phyloP scores from a whole-genome alignment of 306 rosid genomes.

The Glycyrrhiza uralensis region DNA sequence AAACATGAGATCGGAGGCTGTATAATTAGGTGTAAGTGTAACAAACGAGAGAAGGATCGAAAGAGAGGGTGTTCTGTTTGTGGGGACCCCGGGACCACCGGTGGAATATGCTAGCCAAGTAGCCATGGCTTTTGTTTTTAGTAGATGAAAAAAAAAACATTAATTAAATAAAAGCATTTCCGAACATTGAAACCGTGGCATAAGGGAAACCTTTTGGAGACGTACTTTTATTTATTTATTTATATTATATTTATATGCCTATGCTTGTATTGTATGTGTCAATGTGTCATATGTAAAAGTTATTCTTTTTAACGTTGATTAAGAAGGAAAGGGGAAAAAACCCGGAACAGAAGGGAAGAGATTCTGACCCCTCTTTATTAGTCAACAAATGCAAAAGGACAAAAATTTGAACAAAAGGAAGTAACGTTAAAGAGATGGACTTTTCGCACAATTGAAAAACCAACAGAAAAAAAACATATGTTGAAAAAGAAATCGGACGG shows the following conservation, averaged over 20 bases:
- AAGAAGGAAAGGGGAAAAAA: background rate
- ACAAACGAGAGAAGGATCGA: background rate
- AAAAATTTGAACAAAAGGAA: conserved; percentile 30
- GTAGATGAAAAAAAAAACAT: background rate
- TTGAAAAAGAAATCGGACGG: background rate
- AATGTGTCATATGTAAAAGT: background rate
- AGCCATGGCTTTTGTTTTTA: background rate
- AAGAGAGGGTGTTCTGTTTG: background rate
- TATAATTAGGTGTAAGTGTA: no score
- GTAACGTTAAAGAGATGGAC: conserved; percentile 35
- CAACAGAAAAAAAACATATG: background rate
- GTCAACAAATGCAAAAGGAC: conserved; percentile 53
- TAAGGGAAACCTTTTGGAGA: conserved; percentile 9
- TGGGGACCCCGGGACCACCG: background rate
- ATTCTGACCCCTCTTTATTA: conserved; percentile 2
- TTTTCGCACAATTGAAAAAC: background rate
- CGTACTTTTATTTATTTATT: background rate
- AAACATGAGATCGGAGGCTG: background rate
- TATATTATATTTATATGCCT: no score
- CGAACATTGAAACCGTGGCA: background rate
- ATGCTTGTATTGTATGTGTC: background rate
- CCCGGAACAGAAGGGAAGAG: background rate
- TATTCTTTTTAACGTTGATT: conserved; percentile 8
- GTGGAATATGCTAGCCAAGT: background rate
- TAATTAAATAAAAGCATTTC: conserved; percentile 10